Base-by-base conservation (phyloP, 257 asterid species). In the Penstemon eatonii region DNA sequence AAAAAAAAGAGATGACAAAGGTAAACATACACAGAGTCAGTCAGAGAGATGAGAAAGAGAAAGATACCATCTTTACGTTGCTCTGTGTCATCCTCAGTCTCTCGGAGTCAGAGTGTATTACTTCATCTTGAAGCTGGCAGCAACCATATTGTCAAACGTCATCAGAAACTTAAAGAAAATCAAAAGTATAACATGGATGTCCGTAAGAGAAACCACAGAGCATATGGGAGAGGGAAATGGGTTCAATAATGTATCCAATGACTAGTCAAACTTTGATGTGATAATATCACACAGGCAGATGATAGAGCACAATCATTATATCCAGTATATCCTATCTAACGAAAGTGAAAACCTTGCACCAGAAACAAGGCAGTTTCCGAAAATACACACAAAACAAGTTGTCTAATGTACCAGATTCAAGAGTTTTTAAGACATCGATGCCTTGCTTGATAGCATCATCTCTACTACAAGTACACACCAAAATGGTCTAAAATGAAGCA, bases 51-150 rank as follows among this genome's bases (percentile, higher is more conserved):
- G 73, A 60, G 65, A 54, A 63, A 43, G 75, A 67, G 56, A 63
- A 73, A 72, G 56, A 62, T 69, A 91, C 99, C 96, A 85, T 84
- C 81, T 94, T 94, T 36, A 91, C 96, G 69, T 91, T 87, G 90
- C 86, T 87, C 79, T 86, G 96, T 18, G 96, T 94, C 84, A 80
- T 82, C 70, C 62, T 81, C 73, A 94, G 81, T 80, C 99, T 87
- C 86, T 94, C 98, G 41, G 98, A 84, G 84, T 94, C 99, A 5
- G 96, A 87, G 56, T 82, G 68, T 60, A 91, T 84, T 68, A 91
- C 96, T 70, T 91, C 90, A 78, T 94, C 99, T 84, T 94, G 98
- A 76, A 94, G 87, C 99, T 94, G 84, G 33, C 78, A 76, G 19
- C 56, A 77, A 39, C 71, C 56, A 75, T 74, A 36, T 71, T 74